A percentile compares a stretch with the other conserved stretches of the same genome.
These are phyloP conservation scores for Calocybe gangraenosa DNA, from an alignment of 768 basidiomycete genomes.

Conservation along the genomic window DNA sequence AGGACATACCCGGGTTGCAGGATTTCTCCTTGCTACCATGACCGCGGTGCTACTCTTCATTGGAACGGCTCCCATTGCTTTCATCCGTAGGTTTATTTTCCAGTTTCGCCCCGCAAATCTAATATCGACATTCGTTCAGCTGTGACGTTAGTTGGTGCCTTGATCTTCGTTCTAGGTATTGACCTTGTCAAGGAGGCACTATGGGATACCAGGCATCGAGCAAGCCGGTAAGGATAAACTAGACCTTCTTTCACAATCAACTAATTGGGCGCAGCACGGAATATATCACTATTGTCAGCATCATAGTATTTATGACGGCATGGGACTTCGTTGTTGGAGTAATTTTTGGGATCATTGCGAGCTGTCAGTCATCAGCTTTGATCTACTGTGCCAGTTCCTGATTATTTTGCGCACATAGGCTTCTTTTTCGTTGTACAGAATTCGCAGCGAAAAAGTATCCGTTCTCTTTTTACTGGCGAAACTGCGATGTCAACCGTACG, in stretches of 20 bases:
- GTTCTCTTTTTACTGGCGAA: slow-evolving; percentile 78
- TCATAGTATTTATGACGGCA: slow-evolving; percentile 88
- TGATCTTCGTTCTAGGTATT: slow-evolving; percentile 93
- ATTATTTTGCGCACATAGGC: slow-evolving; percentile 35
- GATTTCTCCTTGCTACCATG: slow-evolving; percentile 78
- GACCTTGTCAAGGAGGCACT: slow-evolving; percentile 94
- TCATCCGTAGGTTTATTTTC: slow-evolving; percentile 62
- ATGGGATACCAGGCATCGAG: slow-evolving; percentile 92
- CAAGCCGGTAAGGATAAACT: slow-evolving; percentile 52
- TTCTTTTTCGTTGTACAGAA: slow-evolving; percentile 98
- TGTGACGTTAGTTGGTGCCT: slow-evolving; percentile 84
- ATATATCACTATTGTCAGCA: slow-evolving; percentile 80
- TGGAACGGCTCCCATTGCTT: slow-evolving; percentile 89
- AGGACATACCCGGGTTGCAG: slow-evolving; percentile 78
- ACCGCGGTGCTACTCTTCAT: slow-evolving; percentile 70
- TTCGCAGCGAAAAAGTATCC: slow-evolving; percentile 80
- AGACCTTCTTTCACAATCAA: neutral
- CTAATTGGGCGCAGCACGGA: slow-evolving; percentile 46
- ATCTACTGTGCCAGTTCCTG: neutral
- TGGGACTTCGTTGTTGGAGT: slow-evolving; percentile 96
- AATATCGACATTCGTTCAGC: slow-evolving; percentile 54
- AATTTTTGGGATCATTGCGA: slow-evolving; percentile 85
- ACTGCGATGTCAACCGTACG: slow-evolving; percentile 88
- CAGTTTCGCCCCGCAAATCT: too few relatives aligned
- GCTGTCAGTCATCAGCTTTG: slow-evolving; percentile 50